Conservation (phyloP, 768 basidiomycete species). For the Mycena indigotica region DNA sequence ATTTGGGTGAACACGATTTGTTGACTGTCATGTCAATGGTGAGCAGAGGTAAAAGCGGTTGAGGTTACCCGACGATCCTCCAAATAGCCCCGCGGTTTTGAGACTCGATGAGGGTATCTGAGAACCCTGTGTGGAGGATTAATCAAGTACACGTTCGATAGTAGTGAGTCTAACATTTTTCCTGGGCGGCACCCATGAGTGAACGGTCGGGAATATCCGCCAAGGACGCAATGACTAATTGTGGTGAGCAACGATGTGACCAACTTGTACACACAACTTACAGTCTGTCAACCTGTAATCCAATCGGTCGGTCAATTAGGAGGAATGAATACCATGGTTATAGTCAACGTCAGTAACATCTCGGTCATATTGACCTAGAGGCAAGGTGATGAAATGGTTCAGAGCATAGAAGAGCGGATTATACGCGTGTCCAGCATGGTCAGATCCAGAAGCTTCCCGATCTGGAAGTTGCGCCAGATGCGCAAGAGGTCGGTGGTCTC, state of each 20-base stretch:
- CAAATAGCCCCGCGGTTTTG: conserved; percentile 51
- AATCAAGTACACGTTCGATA: background rate
- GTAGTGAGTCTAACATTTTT: conserved; percentile 42
- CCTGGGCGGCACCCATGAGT: conserved; percentile 57
- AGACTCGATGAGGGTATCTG: conserved; percentile 47
- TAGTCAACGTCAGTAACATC: conserved; percentile 64
- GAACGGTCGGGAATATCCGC: conserved; percentile 47
- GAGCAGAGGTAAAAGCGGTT: background rate
- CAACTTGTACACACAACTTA: too few relatives aligned
- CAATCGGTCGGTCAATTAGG: too few relatives aligned
- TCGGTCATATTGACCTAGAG: conserved; percentile 53
- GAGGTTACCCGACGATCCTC: conserved; percentile 51
- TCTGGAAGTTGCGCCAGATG: conserved; percentile 66
- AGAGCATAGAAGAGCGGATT: conserved; percentile 13
- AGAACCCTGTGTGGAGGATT: conserved; percentile 42
- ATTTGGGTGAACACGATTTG: conserved; percentile 60
- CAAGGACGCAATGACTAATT: conserved; percentile 46
- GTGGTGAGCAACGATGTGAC: background rate
- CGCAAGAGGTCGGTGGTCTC: conserved; percentile 55
- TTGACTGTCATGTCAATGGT: conserved; percentile 37
- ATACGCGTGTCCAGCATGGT: conserved; percentile 65
- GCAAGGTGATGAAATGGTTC: background rate
- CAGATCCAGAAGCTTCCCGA: conserved; percentile 62
- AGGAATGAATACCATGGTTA: too few relatives aligned
- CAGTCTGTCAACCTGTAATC: too few relatives aligned